Evolutionary conservation across 73 alveolate species (phyloP).

Genomic region (Paramecium primaurelia): DNA sequence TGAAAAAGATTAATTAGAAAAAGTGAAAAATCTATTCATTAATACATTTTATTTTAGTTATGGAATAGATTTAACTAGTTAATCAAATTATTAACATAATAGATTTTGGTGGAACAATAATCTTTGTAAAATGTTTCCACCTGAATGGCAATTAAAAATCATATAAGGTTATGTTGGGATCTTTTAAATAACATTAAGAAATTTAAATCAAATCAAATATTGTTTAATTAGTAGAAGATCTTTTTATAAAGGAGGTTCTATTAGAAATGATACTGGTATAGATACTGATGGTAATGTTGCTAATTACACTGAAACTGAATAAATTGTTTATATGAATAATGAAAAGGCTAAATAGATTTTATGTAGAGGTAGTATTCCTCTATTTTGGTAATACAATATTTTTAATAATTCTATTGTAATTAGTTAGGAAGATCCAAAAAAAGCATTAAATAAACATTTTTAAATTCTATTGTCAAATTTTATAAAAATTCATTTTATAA

Average conservation of each 20-base stretch:
- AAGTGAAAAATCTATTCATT: background rate
- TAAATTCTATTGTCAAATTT: background rate
- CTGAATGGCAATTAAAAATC: background rate
- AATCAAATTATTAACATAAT: background rate
- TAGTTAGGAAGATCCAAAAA: slow-evolving; percentile 21
- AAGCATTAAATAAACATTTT: slow-evolving; percentile 16
- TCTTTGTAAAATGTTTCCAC: background rate
- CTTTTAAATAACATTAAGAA: background rate
- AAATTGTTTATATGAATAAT: background rate
- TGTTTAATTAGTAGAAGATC: slow-evolving; percentile 12
- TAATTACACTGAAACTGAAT: slow-evolving; percentile 43
- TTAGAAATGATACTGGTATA: slow-evolving; percentile 22
- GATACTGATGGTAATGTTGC: slow-evolving; percentile 58
- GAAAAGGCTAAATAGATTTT: background rate
- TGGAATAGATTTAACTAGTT: background rate
- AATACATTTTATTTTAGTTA: background rate
- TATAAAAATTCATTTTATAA: background rate
- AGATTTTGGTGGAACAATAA: background rate
- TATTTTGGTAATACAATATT: slow-evolving; percentile 35
- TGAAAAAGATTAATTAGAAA: background rate
- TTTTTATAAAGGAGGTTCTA: background rate
- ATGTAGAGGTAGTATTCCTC: slow-evolving; percentile 55
- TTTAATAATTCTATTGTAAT: slow-evolving; percentile 6
- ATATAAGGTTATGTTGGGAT: slow-evolving; percentile 30
- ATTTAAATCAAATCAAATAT: background rate